Conservation (phyloP, 345 rosid genomes). For the Eucalyptus leucophloia region DNA sequence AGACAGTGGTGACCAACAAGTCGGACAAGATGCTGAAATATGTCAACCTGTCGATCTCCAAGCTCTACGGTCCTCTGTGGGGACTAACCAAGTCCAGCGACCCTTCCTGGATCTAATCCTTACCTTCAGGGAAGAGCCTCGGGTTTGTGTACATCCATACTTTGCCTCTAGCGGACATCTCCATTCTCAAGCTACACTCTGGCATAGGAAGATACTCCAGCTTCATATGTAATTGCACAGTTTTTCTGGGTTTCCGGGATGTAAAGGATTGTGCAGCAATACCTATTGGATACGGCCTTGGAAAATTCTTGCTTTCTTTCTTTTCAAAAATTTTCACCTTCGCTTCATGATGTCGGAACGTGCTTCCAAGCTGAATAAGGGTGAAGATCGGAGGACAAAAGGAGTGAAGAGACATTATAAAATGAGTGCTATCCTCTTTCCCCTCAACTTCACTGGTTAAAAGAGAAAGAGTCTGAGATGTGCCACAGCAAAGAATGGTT, state of each 20-base stretch:
- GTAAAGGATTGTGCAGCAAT: slow-evolving; percentile 40
- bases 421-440: slow-evolving; percentile 94
- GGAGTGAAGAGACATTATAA: slow-evolving; percentile 54
- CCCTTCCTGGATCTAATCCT: slow-evolving; percentile 67
- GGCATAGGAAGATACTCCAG: slow-evolving; percentile 25
- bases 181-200: slow-evolving; percentile 59
- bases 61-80: slow-evolving; percentile 93
- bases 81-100: slow-evolving; percentile 50
- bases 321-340: slow-evolving; percentile 6
- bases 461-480: neutral
- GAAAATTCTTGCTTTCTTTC: slow-evolving; percentile 12
- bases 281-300: slow-evolving; percentile 10
- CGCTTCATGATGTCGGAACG: slow-evolving; percentile 4
- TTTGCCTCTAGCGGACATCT: slow-evolving; percentile 47
- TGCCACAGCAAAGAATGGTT: neutral
- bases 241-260: slow-evolving; percentile 5
- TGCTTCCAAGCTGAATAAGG: slow-evolving; percentile 16
- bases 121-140: slow-evolving; percentile 53
- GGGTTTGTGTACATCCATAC: slow-evolving; percentile 85
- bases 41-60: slow-evolving; percentile 57
- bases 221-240: neutral
- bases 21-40: slow-evolving; percentile 46
- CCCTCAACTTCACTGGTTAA: slow-evolving; percentile 14
- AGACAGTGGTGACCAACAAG: slow-evolving; percentile 65
- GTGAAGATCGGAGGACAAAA: slow-evolving; percentile 34